A percentile compares a stretch with the other conserved stretches of the same genome.
Evolutionary conservation across 176 grass and related monocot genomes (phyloP).

Genomic region (Microstegium vimineum): DNA sequence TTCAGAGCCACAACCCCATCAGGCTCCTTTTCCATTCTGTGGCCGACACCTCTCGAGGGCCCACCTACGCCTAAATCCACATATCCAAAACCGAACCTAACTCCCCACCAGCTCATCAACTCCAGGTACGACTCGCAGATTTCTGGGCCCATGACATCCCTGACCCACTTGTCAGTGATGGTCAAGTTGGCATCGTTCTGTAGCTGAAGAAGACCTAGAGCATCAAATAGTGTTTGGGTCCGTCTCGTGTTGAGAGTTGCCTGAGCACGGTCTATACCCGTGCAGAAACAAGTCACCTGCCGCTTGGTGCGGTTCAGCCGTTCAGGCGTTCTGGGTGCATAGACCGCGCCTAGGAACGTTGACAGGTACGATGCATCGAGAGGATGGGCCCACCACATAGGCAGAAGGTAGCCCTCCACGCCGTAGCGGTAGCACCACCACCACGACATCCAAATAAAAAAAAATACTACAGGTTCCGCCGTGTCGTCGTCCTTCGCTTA

Average conservation of each 20-base stretch:
- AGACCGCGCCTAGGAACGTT: neutral
- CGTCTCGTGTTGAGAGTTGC: rapidly evolving
- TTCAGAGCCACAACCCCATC: constrained; percentile 30
- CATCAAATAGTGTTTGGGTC: neutral
- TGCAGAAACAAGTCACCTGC: rapidly evolving
- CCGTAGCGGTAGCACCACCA: constrained; percentile 15
- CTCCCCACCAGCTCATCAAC: neutral
- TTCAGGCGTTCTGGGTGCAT: neutral
- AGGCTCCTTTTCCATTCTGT: constrained; percentile 23
- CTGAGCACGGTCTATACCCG: constrained; percentile 7
- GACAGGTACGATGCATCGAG: neutral
- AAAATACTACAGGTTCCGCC: neutral
- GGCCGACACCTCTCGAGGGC: constrained; percentile 28
- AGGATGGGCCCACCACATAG: constrained; percentile 11
- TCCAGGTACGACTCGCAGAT: neutral
- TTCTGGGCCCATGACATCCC: rapidly evolving
- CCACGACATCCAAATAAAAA: constrained; percentile 38
- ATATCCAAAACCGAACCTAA: constrained; percentile 22
- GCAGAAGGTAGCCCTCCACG: neutral
- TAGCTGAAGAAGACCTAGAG: neutral
- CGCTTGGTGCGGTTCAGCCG: neutral
- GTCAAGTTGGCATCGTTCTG: rapidly evolving
- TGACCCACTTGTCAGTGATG: neutral
- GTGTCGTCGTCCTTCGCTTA: neutral
- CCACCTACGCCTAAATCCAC: constrained; percentile 21